Percentiles rank a stretch among this genome's conserved stretches.
phyloP scores from a whole-genome alignment of 1,139 yeast genomes.

The Yamadazyma spencermartinsiae region DNA sequence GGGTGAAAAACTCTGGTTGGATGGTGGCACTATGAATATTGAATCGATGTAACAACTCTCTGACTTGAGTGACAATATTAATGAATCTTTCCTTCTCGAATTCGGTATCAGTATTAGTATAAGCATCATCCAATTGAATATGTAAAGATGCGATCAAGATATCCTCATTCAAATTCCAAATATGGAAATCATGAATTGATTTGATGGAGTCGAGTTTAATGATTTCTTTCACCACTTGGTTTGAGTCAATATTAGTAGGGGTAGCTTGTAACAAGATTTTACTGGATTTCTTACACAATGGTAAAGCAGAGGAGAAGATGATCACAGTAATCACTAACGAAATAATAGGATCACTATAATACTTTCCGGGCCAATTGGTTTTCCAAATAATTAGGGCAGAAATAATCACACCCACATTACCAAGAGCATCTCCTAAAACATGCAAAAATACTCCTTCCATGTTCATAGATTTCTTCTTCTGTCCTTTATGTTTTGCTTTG shows the following conservation, averaged over 20 bases:
- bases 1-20: constrained; percentile 71
- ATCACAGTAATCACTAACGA: constrained; percentile 84
- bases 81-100: constrained; percentile 52
- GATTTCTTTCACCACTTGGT: constrained; percentile 69
- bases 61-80: constrained; percentile 71
- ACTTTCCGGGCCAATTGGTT: constrained; percentile 86
- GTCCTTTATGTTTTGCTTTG: constrained; percentile 9
- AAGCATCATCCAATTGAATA: constrained; percentile 59
- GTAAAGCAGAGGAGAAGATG: constrained; percentile 88
- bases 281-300: constrained; percentile 83
- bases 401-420: constrained; percentile 88
- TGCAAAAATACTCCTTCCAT: constrained; percentile 98
- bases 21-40: constrained; percentile 95
- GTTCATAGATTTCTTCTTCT: constrained; percentile 66
- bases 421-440: constrained; percentile 94
- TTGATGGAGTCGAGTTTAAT: constrained; percentile 67
- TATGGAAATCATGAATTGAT: constrained; percentile 92
- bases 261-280: constrained; percentile 91
- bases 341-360: constrained; percentile 80
- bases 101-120: constrained; percentile 33
- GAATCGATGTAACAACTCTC: constrained; percentile 75
- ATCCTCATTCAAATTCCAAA: constrained; percentile 93
- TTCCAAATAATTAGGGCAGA: constrained; percentile 94
- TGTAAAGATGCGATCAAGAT: constrained; percentile 87
- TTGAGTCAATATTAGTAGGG: constrained; percentile 78